Evolutionary conservation across 1,284 basidiomycete species (phyloP), one percentile per base, ranked within the genome.

Genomic region (Puccinia hordei): DNA sequence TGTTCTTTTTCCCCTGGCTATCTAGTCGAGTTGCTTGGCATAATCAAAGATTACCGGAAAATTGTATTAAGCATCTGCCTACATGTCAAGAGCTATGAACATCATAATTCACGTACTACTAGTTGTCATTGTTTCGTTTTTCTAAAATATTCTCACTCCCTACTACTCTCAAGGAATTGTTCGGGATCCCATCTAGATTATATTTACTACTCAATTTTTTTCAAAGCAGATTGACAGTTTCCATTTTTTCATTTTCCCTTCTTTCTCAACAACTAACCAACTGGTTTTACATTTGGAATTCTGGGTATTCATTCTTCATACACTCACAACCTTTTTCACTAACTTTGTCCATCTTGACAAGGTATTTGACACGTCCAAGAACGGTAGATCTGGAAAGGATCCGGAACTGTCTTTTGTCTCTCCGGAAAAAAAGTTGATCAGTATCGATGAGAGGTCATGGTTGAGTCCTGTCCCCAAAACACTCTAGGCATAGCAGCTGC

Each of bases 21-120:
- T 15, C 30, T 24, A 77, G 75, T 68, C 61, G 49, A 33, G 61
- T 77, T 41, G 75, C 75, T 55, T 77, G 75, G 75, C 75, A 77
- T 63, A 77, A 77, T 38, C 30, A 66, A 38, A 53, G 24, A 22
- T 68, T 77, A 69, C 24, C 73, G 19, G 44, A 61, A n/a, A 27
- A 61, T 19, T 75, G 73, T 65, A 75, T 75, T 24, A 59, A 61
- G 35, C 59, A 75, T 33, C 35, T 46, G 13, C 57, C 73, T 30
- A 44, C 57, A 30, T 75, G 73, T 65, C 59, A 65, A 65, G 73
- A 75, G 49, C 61, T 75, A 55, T 73, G 53, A 73, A 17, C n/a
- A 17, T n/a, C 44, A 30, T 24, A 51, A 19, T n/a, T 44, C 1
- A 22, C 10, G n/a, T n/a, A n/a, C 15, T 44, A 41, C 38, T 41